Percentiles rank a stretch among this genome's conserved stretches.
Conservation (phyloP, 2,329 filamentous ascomycete species). For the Pseudocercospora fuligena region DNA sequence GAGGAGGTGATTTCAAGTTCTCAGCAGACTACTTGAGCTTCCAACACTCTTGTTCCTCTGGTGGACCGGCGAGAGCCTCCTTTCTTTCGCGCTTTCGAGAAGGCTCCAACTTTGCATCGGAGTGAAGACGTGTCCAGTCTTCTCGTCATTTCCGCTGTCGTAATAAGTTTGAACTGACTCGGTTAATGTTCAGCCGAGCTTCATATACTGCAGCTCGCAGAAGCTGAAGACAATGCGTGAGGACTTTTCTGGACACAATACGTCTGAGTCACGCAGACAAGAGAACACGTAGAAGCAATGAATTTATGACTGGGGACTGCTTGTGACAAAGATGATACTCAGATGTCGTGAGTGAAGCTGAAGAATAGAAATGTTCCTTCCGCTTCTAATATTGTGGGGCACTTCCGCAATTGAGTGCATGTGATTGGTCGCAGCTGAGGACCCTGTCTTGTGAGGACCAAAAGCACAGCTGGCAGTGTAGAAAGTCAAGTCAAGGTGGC, state of each 20-base stretch:
- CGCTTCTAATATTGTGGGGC: background rate
- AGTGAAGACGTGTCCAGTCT: background rate
- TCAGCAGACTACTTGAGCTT: no score
- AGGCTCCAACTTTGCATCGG: background rate
- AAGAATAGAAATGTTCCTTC: constrained; percentile 4
- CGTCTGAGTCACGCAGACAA: background rate
- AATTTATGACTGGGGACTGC: background rate
- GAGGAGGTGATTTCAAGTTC: no score
- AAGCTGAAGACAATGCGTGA: background rate
- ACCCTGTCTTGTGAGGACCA: background rate
- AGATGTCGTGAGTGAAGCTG: constrained; percentile 3
- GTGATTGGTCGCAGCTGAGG: background rate
- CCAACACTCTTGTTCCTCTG: no score
- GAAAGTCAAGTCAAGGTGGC: constrained; percentile 8
- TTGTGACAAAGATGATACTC: background rate
- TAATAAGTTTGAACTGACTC: background rate
- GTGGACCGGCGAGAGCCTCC: no score
- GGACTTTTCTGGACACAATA: background rate
- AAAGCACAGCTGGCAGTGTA: constrained; percentile 6
- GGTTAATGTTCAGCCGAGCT: background rate
- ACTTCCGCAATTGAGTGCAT: background rate
- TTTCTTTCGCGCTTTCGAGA: no score
- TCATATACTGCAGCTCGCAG: background rate
- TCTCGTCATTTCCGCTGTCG: background rate
- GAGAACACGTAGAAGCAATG: background rate